Base-by-base conservation (phyloP, 306 rosid species). In the Cajanus cajan region DNA sequence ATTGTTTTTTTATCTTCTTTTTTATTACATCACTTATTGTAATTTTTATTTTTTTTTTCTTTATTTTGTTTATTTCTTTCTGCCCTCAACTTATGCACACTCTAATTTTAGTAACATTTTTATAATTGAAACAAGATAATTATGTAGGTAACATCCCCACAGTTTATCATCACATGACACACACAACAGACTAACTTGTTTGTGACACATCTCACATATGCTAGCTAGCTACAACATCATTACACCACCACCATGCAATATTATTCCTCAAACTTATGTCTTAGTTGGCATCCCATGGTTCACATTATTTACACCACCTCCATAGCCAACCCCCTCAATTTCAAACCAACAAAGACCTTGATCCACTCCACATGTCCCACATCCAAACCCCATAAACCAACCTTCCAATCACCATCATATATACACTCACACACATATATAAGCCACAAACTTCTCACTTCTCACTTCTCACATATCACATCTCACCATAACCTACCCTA, bases 221-320 rank as follows among this genome's bases (percentile, higher is more conserved):
- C 45, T 28, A 61, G 54, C 5, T 52, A 52, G 50, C 33, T 61
- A 48, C 84, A 68, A 18, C 78, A 84, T 84, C 69, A 81, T 75
- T 75, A 75, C 81, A 36, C 5, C 6, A 62, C 43, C 58, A 77
- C 68, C 14, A 51, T 28, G 59, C 61, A 50, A 37, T 71, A 48
- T 71, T 47, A 74, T 79, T 61, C 66, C 50, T 22, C 65, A 74
- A 74, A 48, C 50, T 15, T 28, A 14, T 24, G 34, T 31, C 80
- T 84, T 76, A 84, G 84, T 84, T 75, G 87, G 39, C 84, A 79
- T 74, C 78, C 37, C 61, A 74, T 41, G 55, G 22, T 50, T 62
- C n/a, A 50, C 57, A 83, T 59, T 61, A 80, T 79, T 59, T 43
- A 69, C 70, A 31, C 83, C 81, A 74, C 67, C 7, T 6, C 19